Conservation (phyloP, 1,139 yeast species). For the Suhomyces maxii region DNA sequence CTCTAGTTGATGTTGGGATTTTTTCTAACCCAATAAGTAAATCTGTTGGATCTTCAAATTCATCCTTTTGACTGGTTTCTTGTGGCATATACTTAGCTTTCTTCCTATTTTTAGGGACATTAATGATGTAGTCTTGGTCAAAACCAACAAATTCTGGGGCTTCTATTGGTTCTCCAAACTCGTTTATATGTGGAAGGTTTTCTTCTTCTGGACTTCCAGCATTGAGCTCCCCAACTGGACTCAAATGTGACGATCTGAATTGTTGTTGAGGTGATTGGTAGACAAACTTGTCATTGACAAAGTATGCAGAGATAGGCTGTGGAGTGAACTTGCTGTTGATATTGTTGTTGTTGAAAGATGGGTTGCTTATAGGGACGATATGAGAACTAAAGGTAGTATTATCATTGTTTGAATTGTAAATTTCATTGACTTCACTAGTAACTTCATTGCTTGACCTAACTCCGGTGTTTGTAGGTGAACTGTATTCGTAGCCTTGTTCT, state of each 20-base stretch:
- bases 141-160: conserved; percentile 24
- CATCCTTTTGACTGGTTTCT: background rate
- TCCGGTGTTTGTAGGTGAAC: background rate
- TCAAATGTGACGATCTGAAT: conserved; percentile 5
- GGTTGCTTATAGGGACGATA: background rate
- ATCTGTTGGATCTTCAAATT: conserved; percentile 1
- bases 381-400: too few relatives aligned
- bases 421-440: too few relatives aligned
- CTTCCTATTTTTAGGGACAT: conserved; percentile 7
- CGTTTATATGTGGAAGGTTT: conserved; percentile 24
- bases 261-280: background rate
- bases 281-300: background rate
- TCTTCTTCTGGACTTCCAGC: conserved; percentile 13
- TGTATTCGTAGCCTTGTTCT: background rate
- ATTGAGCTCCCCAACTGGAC: conserved; percentile 17
- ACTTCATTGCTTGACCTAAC: background rate
- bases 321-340: too few relatives aligned
- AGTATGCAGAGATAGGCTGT: background rate
- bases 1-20: conserved; percentile 27
- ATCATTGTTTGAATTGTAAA: too few relatives aligned
- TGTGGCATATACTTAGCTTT: conserved; percentile 4
- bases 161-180: conserved; percentile 27
- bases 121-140: conserved; percentile 22
- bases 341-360: too few relatives aligned
- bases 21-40: conserved; percentile 29